Conservation (phyloP, 1,139 yeast species). For the Oligophagozyma castellii region DNA sequence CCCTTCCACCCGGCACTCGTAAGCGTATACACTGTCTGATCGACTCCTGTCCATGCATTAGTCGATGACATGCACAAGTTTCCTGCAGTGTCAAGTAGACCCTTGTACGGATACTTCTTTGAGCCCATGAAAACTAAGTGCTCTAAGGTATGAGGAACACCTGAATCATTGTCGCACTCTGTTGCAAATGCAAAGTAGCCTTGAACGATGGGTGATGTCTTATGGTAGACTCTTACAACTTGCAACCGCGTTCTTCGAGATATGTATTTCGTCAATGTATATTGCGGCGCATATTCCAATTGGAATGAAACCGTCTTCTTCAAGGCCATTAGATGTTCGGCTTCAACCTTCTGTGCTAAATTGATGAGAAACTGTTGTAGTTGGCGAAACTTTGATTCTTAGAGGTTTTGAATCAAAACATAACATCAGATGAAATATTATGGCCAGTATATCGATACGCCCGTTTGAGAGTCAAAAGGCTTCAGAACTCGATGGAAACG, state of each 20-base stretch:
- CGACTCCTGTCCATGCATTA: conserved; percentile 96
- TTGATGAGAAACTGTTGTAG: too few species aligned
- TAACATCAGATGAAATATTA: conserved; percentile 13
- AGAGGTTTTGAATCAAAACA: too few species aligned
- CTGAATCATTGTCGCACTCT: conserved; percentile 74
- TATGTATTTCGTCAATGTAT: conserved; percentile 20
- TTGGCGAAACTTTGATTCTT: too few species aligned
- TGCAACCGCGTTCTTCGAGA: conserved; percentile 63
- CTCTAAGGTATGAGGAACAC: conserved; percentile 92
- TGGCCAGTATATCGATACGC: too few species aligned
- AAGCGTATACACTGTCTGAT: conserved; percentile 87
- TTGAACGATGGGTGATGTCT: conserved; percentile 78
- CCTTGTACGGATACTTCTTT: conserved; percentile 77
- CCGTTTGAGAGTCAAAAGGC: too few species aligned
- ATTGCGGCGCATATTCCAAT: conserved; percentile 26
- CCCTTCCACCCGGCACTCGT: conserved; percentile 97
- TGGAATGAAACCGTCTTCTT: conserved; percentile 21
- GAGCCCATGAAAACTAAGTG: conserved; percentile 95
- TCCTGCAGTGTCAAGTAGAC: conserved; percentile 76
- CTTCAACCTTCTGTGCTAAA: too few species aligned
- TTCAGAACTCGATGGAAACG: too few species aligned
- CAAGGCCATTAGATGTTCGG: conserved; percentile 13
- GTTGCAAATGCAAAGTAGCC: conserved; percentile 95
- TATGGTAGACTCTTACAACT: conserved; percentile 52
- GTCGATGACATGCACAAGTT: conserved; percentile 76